Base-by-base conservation (phyloP, 2,329 filamentous ascomycete genomes). In the Byssochlamys sp. region DNA sequence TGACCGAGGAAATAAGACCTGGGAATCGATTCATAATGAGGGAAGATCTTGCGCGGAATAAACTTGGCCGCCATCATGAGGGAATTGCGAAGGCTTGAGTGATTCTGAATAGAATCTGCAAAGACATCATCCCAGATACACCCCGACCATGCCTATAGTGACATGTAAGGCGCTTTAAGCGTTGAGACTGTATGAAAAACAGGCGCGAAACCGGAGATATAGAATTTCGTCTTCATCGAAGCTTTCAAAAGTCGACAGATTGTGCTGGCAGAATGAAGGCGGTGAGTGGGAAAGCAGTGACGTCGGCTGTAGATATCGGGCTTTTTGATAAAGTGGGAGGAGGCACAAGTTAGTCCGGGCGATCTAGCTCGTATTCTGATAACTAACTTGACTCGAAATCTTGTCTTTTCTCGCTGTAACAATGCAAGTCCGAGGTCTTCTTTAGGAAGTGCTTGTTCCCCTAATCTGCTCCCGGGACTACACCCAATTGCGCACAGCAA, bases 1-100 rank as follows among this genome's bases (percentile, higher is more conserved):
- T 99, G 94, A 61, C 94, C 94, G 52, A 97, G 82, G 77, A 90
- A 99, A 77, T 97, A 99, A 59, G 92, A 94, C 63, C 90, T 86
- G 45, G 89, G 87, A 60, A 97, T 86, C 55, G 86, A 88, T 56
- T 80, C 77, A 66, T 92, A 87, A 50, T 85, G 78, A 45, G 87
- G 84, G 73, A 95, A 97, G 55, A 77, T 75, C 62, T 78, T 72
- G 65, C 92, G 89, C 27, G 94, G 90, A 49, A 87, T 73, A 75
- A 97, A 95, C 45, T 71, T 67, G 53, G 73, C 60, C 26, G 63
- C 62, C 64, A 66, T 68, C 57, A 58, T 60, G 51, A 53, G 39
- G 39, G 26, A 9, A 25, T n/a, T 50, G 28, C 29, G 10, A n/a
- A 33, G 7, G 6, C 29, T 9, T 53, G 48, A n/a, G 53, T 5